Conservation (phyloP, 2,329 filamentous ascomycete genomes). For the Stromatinia cepivora region DNA sequence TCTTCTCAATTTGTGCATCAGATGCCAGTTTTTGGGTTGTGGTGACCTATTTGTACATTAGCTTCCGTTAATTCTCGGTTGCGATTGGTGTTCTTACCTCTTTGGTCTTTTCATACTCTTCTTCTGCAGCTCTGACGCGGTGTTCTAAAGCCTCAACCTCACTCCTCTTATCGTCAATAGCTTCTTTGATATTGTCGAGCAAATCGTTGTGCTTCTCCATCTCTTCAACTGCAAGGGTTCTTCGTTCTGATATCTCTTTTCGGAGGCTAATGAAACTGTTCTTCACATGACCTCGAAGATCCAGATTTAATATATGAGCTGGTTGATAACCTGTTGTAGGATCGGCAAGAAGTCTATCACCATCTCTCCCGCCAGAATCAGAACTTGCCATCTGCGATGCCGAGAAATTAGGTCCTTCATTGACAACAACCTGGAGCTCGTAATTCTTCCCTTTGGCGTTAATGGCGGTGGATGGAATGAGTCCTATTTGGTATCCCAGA, state of each 20-base stretch:
- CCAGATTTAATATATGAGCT: constrained; percentile 82
- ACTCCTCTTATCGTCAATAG: constrained; percentile 90
- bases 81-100: constrained; percentile 52
- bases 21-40: constrained; percentile 83
- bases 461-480: constrained; percentile 80
- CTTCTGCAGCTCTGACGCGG: constrained; percentile 80
- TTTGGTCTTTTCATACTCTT: constrained; percentile 91
- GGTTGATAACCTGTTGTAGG: constrained; percentile 85
- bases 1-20: constrained; percentile 95
- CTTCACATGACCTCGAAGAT: constrained; percentile 81
- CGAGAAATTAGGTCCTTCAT: constrained; percentile 74
- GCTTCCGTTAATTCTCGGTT: background rate
- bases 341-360: constrained; percentile 80
- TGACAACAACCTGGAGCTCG: constrained; percentile 81
- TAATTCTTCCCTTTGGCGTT: constrained; percentile 85
- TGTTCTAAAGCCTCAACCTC: constrained; percentile 93
- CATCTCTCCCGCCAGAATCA: constrained; percentile 45
- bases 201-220: constrained; percentile 95
- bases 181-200: constrained; percentile 91
- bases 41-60: constrained; percentile 50
- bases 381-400: constrained; percentile 54
- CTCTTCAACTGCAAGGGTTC: constrained; percentile 77
- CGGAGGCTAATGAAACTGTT: constrained; percentile 73
- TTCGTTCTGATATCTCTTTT: constrained; percentile 89
- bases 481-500: constrained; percentile 85